A percentile compares a stretch with the other conserved stretches of the same genome.
Conservation (phyloP, 2,329 filamentous ascomycete species). For the Dendrostoma leiphaemia region DNA sequence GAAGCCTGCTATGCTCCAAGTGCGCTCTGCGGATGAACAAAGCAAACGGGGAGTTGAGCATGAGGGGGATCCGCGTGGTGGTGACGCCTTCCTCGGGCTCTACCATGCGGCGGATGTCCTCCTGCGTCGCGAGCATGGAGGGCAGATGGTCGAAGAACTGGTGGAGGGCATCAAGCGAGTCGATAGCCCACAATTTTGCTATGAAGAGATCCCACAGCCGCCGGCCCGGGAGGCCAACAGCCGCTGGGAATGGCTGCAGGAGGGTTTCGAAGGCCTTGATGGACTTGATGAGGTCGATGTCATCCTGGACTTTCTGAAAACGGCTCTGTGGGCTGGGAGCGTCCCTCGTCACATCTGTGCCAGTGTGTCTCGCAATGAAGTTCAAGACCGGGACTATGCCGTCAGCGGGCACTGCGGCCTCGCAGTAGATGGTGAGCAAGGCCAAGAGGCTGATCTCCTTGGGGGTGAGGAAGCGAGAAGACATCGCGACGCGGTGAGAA, state of each 20-base stretch:
- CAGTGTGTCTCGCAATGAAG: conserved; percentile 38
- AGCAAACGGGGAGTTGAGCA: conserved; percentile 76
- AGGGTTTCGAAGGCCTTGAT: conserved; percentile 60
- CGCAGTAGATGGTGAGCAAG: conserved; percentile 78
- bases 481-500: too few species aligned
- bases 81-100: conserved; percentile 48
- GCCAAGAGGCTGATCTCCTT: conserved; percentile 81
- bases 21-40: conserved; percentile 73
- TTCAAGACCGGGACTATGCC: conserved; percentile 40
- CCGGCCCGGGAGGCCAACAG: conserved; percentile 65
- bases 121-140: conserved; percentile 57
- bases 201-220: conserved; percentile 89
- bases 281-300: conserved; percentile 51
- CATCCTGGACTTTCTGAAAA: conserved; percentile 49
- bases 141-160: conserved; percentile 66
- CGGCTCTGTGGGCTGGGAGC: conserved; percentile 25
- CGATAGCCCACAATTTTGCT: conserved; percentile 76
- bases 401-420: conserved; percentile 49
- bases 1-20: conserved; percentile 76
- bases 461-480: conserved; percentile 85
- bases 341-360: conserved; percentile 36
- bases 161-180: conserved; percentile 78
- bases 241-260: conserved; percentile 49
- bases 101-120: conserved; percentile 55
- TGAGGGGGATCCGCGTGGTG: conserved; percentile 57